These are phyloP conservation scores for Fusarium sp. DNA, from an alignment of 2,329 filamentous ascomycete genomes.

Conservation along the genomic window DNA sequence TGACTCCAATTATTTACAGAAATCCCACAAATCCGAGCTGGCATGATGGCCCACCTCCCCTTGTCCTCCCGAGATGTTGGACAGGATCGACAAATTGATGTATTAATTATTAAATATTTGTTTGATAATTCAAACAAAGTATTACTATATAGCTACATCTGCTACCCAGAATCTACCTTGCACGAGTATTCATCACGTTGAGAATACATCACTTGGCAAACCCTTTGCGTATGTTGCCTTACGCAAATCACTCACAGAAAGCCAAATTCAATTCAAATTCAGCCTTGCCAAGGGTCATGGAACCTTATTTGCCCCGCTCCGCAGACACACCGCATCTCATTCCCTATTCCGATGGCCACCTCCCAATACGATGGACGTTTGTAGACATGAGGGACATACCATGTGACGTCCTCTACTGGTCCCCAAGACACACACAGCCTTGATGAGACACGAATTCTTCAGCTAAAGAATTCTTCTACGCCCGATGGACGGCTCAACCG, in stretches of 20 bases:
- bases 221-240: neutral
- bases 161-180: neutral
- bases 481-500: neutral
- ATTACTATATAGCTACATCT: neutral
- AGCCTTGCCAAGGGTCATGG: slow-evolving; percentile 26
- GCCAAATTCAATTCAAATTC: slow-evolving; percentile 5
- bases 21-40: slow-evolving; percentile 30
- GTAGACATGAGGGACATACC: neutral
- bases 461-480: neutral
- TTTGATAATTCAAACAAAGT: neutral
- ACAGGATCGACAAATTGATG: neutral
- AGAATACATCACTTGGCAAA: neutral
- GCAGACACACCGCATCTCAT: slow-evolving; percentile 2
- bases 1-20: slow-evolving; percentile 6
- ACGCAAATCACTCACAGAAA: slow-evolving; percentile 10
- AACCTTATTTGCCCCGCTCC: slow-evolving; percentile 27
- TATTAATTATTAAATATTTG: neutral
- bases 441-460: neutral
- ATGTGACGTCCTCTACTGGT: neutral
- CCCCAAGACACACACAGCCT: neutral
- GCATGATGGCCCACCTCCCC: slow-evolving; percentile 16
- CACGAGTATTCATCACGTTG: neutral
- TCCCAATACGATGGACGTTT: neutral
- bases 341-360: neutral
- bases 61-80: neutral